Conservation (phyloP, 2,329 filamentous ascomycete species). For the Alternaria conjuncta region DNA sequence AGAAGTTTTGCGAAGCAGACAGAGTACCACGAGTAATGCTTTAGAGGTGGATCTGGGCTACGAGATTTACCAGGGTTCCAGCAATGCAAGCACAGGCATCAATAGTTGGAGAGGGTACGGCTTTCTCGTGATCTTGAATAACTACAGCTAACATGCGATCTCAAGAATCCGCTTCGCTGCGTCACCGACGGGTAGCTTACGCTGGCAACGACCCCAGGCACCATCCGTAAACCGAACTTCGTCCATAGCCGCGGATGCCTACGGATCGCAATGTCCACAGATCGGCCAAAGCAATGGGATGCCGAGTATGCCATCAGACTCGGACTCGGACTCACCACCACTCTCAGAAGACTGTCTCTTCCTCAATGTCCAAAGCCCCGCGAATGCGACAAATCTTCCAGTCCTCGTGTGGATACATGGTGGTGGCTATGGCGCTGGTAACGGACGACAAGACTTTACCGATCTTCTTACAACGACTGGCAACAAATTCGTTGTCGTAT, state of each 20-base stretch:
- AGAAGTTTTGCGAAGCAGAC: background rate
- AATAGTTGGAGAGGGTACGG: constrained; percentile 33
- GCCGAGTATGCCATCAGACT: background rate
- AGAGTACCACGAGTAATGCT: background rate
- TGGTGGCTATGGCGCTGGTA: constrained; percentile 47
- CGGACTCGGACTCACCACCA: background rate
- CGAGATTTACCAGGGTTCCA: constrained; percentile 25
- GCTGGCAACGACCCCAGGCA: constrained; percentile 26
- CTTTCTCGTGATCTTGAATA: background rate
- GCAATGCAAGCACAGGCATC: constrained; percentile 20
- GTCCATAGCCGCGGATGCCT: constrained; percentile 1
- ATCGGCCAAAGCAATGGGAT: background rate
- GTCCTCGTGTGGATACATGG: constrained; percentile 41
- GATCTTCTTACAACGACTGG: constrained; percentile 54
- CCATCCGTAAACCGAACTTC: constrained; percentile 15
- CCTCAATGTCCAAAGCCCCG: constrained; percentile 43
- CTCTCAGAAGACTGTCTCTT: constrained; percentile 46
- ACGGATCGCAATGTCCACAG: constrained; percentile 14
- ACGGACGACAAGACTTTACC: constrained; percentile 48
- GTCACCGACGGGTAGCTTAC: constrained; percentile 20
- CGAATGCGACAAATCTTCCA: constrained; percentile 30
- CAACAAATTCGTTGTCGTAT: constrained; percentile 56
- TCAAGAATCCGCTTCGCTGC: constrained; percentile 30
- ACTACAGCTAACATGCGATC: background rate
- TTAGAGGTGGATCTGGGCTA: constrained; percentile 31